Conservation (phyloP, 495 filamentous ascomycete species). For the Penicillium fimorum region DNA sequence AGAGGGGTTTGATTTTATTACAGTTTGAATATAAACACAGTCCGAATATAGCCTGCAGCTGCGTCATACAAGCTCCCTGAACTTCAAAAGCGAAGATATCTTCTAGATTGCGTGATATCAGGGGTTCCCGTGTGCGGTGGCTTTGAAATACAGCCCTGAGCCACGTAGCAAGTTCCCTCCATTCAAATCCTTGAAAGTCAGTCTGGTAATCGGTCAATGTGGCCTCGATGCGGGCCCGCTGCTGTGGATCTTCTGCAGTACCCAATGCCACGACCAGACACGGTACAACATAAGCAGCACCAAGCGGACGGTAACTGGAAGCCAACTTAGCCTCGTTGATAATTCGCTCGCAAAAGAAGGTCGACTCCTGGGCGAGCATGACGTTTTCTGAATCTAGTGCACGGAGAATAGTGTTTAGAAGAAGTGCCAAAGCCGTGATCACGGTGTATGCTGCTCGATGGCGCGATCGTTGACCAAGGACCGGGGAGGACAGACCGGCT, state of each 20-base stretch:
- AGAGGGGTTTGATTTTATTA: neutral
- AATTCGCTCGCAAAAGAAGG: neutral
- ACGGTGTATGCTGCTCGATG: neutral
- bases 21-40: neutral
- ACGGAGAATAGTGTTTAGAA: neutral
- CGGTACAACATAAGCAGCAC: slow-evolving; percentile 13
- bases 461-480: too few species aligned
- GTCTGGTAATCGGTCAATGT: slow-evolving; percentile 13
- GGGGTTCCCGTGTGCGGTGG: neutral
- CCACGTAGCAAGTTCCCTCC: slow-evolving; percentile 13
- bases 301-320: slow-evolving; percentile 17
- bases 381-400: neutral
- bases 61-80: slow-evolving; percentile 4
- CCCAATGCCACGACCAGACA: slow-evolving; percentile 16
- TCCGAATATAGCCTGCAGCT: neutral
- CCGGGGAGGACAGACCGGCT: too few species aligned
- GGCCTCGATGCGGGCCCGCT: slow-evolving; percentile 8
- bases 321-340: slow-evolving; percentile 10
- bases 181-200: slow-evolving; percentile 12
- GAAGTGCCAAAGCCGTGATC: neutral
- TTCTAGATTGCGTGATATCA: neutral
- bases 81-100: neutral
- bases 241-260: slow-evolving; percentile 11
- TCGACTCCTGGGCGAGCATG: neutral
- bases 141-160: slow-evolving; percentile 5